phyloP scores from a whole-genome alignment of 768 basidiomycete species.

The Boletus subparvulus region DNA sequence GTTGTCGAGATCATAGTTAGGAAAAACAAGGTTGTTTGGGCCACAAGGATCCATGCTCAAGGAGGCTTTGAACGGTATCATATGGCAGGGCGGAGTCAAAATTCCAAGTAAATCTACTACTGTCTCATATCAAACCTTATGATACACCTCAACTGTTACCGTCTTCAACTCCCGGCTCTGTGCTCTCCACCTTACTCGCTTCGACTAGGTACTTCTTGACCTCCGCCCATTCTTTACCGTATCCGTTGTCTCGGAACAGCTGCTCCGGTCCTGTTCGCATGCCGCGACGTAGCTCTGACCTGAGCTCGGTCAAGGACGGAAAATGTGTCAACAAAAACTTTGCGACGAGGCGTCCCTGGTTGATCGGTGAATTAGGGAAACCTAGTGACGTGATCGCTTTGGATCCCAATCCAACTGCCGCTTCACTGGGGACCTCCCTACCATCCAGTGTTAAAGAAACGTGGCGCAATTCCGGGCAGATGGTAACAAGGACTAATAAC shows the following conservation, averaged over 20 bases:
- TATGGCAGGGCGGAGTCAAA: too few relatives aligned
- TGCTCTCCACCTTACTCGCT: not conserved
- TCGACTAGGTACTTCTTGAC: not conserved
- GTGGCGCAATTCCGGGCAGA: not conserved
- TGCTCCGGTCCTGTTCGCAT: too few relatives aligned
- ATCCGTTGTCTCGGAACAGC: too few relatives aligned
- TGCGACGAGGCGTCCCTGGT: not conserved
- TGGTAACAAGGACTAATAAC: not conserved
- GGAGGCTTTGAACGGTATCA: too few relatives aligned
- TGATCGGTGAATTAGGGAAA: slow-evolving; percentile 1
- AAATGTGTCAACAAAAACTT: not conserved
- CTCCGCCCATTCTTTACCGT: not conserved
- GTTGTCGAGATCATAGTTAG: slow-evolving; percentile 33
- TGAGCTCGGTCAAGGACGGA: not conserved
- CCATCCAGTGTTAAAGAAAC: not conserved
- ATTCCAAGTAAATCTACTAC: too few relatives aligned
- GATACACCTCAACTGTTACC: not conserved
- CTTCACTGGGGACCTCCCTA: not conserved
- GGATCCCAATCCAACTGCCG: not conserved
- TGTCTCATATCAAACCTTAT: not conserved
- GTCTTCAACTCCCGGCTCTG: not conserved
- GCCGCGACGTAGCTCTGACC: too few relatives aligned
- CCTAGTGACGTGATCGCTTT: not conserved
- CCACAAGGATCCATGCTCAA: not conserved
- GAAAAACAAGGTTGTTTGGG: not conserved